Conservation (phyloP, 768 basidiomycete species). For the Agaricus blazei region DNA sequence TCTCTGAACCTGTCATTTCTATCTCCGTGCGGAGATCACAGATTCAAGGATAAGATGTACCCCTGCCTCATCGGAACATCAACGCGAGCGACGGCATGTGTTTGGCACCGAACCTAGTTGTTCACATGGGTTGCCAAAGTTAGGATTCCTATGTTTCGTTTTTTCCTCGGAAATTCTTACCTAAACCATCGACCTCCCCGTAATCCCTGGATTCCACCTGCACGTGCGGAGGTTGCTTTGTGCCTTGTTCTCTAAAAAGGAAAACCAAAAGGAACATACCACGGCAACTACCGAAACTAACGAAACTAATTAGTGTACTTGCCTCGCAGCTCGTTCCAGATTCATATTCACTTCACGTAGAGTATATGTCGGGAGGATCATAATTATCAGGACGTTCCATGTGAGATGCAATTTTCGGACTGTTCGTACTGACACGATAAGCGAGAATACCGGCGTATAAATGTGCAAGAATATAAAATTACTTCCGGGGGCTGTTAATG, state of each 20-base stretch:
- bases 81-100: slow-evolving; percentile 30
- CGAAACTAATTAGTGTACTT: slow-evolving; percentile 3
- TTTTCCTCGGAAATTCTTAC: slow-evolving; percentile 12
- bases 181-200: slow-evolving; percentile 19
- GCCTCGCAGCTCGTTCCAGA: slow-evolving; percentile 1
- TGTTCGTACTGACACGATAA: not conserved
- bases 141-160: slow-evolving; percentile 1
- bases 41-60: slow-evolving; percentile 15
- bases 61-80: slow-evolving; percentile 36
- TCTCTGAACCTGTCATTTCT: slow-evolving; percentile 15
- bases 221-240: slow-evolving; percentile 8
- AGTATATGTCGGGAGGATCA: not conserved
- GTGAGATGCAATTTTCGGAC: not conserved
- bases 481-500: not conserved
- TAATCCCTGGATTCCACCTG: slow-evolving; percentile 11
- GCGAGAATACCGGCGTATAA: not conserved
- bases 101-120: slow-evolving; percentile 25
- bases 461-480: not conserved
- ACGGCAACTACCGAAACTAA: slow-evolving; percentile 4
- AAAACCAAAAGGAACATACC: slow-evolving; percentile 10
- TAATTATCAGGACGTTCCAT: not conserved
- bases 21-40: slow-evolving; percentile 19
- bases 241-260: slow-evolving; percentile 16
- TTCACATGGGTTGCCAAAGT: slow-evolving; percentile 14
- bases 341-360: slow-evolving; percentile 3